Base-by-base conservation (phyloP, 2,329 filamentous ascomycete genomes). In the Bipolaris gigantea region DNA sequence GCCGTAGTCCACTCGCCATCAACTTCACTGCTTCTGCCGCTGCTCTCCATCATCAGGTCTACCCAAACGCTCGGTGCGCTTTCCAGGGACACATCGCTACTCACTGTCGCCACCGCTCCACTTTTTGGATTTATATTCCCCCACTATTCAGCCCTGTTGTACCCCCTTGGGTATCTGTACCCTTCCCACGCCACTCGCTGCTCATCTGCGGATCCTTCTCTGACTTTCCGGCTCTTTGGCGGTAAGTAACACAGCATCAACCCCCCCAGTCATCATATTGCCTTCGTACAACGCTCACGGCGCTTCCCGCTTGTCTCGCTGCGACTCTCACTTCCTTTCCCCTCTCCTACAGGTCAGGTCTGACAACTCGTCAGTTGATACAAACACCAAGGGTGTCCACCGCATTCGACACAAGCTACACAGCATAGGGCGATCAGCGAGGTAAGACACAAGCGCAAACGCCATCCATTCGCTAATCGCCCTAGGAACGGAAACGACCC, bases 51-150 rank as follows among this genome's bases (percentile, higher is more conserved):
- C 54, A 44, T 38, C 53, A 57, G 50, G 48, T 47, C 50, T 45
- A 33, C 52, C 39, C 56, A 21, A 48, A 56, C 49, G 56, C 57
- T 59, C 64, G 62, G 60, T 59, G 49, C 53, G 46, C 48, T 52
- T 56, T 35, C 54, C 53, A 55, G 52, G 34, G 50, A 53, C 46
- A 43, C 52, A 48, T 49, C 43, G 42, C 54, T 45, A 48, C 53
- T 49, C 48, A 53, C 52, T 27, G 50, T 61, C 58, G 57, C 57
- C 56, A 34, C 36, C 53, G n/a, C 46, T 46, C 47, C 32, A 47
- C 48, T 59, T 52, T 44, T 54, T 46, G 50, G 52, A 54, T 56
- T 45, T 55, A 52, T 57, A 47, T 62, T 27, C 63, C 21, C 55
- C 64, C 62, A 57, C 56, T 65, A 55, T 45, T 50, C 34, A 36